phyloP scores from a whole-genome alignment of 768 basidiomycete genomes.

The Leccinum olivaceopallidum region DNA sequence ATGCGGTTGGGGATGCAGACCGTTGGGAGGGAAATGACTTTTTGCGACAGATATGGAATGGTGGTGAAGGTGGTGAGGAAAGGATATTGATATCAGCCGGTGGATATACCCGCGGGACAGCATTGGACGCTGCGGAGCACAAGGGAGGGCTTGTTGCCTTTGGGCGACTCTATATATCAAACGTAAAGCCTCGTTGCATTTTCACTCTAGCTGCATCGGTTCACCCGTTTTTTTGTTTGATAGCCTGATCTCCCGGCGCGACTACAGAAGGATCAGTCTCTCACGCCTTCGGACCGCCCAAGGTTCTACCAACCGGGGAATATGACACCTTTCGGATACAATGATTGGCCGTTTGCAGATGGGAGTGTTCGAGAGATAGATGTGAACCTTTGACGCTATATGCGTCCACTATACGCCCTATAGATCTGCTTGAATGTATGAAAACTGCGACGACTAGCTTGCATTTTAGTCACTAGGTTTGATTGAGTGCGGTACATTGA shows the following conservation, averaged over 20 bases:
- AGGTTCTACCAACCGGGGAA: not conserved
- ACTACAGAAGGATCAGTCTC: not conserved
- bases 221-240: not conserved
- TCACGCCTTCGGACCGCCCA: not conserved
- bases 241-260: not conserved
- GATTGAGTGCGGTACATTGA: not conserved
- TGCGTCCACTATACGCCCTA: not conserved
- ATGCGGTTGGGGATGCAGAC: not conserved
- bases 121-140: not conserved
- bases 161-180: not conserved
- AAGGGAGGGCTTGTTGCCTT: not conserved
- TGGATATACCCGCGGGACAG: not conserved
- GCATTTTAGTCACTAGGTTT: not conserved
- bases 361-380: not conserved
- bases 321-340: not conserved
- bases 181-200: not conserved
- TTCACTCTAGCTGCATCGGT: not conserved
- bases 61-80: slow-evolving; percentile 21
- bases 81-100: not conserved
- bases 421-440: not conserved
- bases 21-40: slow-evolving; percentile 8
- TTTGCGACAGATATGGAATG: slow-evolving; percentile 43
- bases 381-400: not conserved
- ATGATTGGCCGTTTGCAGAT: not conserved
- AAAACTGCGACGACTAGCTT: not conserved